These are phyloP conservation scores for Globisporangium carolinianum DNA, from an alignment of 352 stramenopile species.

Conservation along the genomic window DNA sequence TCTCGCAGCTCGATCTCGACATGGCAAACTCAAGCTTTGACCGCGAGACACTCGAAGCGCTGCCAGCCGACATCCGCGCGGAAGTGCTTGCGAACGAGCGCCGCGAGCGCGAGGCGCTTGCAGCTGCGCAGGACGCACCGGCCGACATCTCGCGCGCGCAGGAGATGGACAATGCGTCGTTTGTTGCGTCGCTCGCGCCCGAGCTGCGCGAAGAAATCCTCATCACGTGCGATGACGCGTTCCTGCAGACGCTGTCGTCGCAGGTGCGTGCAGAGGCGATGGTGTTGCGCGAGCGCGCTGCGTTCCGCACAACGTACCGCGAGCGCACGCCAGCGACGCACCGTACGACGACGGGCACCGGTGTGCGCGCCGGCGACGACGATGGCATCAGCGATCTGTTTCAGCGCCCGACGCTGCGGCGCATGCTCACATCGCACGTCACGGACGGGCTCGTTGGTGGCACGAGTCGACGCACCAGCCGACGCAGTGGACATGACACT, in stretches of 20 bases:
- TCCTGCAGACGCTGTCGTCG: slow-evolving; percentile 92
- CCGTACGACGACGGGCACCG: slow-evolving; percentile 4
- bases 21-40: slow-evolving; percentile 90
- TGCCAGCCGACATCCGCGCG: slow-evolving; percentile 95
- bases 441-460: slow-evolving; percentile 30
- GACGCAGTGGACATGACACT: slow-evolving; percentile 30
- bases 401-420: slow-evolving; percentile 62
- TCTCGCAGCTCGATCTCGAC: slow-evolving; percentile 77
- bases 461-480: slow-evolving; percentile 30
- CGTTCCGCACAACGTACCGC: slow-evolving; percentile 65
- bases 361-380: slow-evolving; percentile 22
- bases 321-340: slow-evolving; percentile 34
- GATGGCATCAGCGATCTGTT: slow-evolving; percentile 62
- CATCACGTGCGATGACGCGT: slow-evolving; percentile 92
- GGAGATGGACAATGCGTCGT: slow-evolving; percentile 98
- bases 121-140: slow-evolving; percentile 55
- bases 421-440: slow-evolving; percentile 75
- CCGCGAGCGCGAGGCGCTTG: slow-evolving; percentile 80
- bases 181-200: slow-evolving; percentile 93
- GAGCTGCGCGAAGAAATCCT: slow-evolving; percentile 96
- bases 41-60: slow-evolving; percentile 92
- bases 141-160: slow-evolving; percentile 93
- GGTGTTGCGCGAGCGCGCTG: slow-evolving; percentile 91
- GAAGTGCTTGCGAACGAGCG: slow-evolving; percentile 96
- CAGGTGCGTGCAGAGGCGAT: slow-evolving; percentile 94